Percentiles rank a stretch among this genome's conserved stretches.
Conservation (phyloP, 2,329 filamentous ascomycete genomes). For the Sphaerulina vaccinii region DNA sequence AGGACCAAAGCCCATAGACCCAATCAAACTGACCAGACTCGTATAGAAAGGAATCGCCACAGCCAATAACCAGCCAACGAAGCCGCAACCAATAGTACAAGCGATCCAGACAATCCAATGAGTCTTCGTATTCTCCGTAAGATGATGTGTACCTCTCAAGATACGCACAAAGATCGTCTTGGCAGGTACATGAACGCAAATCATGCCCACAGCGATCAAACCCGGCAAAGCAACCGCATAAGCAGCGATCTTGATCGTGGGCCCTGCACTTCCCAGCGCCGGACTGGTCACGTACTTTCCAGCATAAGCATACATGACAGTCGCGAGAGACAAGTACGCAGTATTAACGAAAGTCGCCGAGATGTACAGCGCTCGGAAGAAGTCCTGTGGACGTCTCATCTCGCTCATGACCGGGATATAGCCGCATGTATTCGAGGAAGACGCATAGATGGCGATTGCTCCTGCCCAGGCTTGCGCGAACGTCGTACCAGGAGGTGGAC, state of each 20-base stretch:
- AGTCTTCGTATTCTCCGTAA: background rate
- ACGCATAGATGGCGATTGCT: constrained; percentile 33
- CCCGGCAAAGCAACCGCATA: constrained; percentile 40
- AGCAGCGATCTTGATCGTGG: constrained; percentile 43
- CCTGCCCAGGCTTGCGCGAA: constrained; percentile 18
- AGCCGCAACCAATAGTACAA: background rate
- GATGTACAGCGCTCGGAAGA: constrained; percentile 5
- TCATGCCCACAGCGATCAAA: constrained; percentile 25
- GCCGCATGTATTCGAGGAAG: constrained; percentile 39
- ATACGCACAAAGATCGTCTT: background rate
- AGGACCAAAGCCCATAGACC: constrained; percentile 17
- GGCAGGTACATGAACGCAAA: background rate
- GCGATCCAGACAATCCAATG: background rate
- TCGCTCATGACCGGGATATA: constrained; percentile 41
- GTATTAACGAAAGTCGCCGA: background rate
- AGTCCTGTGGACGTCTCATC: constrained; percentile 39
- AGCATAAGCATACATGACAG: constrained; percentile 48
- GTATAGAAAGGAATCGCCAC: background rate
- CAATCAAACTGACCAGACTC: constrained; percentile 21
- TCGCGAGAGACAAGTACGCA: constrained; percentile 29
- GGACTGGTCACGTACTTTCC: constrained; percentile 49
- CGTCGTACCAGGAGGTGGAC: constrained; percentile 9
- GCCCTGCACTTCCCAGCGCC: constrained; percentile 47
- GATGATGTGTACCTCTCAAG: background rate
- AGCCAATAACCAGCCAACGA: background rate